Conservation (phyloP, 208 protist genomes). For the Leishmania mexicana region DNA sequence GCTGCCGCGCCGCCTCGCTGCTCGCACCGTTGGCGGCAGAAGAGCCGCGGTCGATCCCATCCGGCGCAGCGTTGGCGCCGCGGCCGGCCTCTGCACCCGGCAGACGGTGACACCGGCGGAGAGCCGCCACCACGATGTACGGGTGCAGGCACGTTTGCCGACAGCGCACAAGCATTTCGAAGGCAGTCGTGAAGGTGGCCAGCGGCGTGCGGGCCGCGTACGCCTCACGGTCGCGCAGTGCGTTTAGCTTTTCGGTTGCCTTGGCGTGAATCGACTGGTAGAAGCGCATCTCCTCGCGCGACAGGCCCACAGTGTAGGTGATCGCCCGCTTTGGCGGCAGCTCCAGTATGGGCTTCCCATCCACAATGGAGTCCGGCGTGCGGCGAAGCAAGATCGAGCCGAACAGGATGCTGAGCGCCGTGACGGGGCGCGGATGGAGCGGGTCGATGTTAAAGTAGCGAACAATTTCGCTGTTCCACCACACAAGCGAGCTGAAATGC, state of each 20-base stretch:
- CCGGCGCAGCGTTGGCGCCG: neutral
- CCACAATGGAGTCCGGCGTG: constrained; percentile 51
- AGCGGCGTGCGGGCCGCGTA: constrained; percentile 20
- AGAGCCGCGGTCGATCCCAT: neutral
- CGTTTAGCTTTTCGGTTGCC: constrained; percentile 54
- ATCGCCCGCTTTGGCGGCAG: constrained; percentile 45
- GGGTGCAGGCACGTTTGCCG: constrained; percentile 86
- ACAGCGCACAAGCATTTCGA: constrained; percentile 88
- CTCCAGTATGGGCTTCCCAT: constrained; percentile 47
- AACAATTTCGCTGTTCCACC: constrained; percentile 78
- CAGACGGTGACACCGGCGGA: constrained; percentile 37
- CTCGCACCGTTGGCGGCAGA: neutral
- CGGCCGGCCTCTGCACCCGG: neutral
- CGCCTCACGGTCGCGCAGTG: constrained; percentile 19
- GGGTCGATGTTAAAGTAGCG: constrained; percentile 48
- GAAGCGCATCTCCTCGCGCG: constrained; percentile 43
- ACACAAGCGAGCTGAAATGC: constrained; percentile 53
- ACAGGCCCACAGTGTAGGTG: constrained; percentile 40
- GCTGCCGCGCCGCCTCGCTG: constrained; percentile 6
- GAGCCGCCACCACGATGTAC: constrained; percentile 74
- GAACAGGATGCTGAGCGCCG: constrained; percentile 59
- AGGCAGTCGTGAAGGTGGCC: constrained; percentile 59
- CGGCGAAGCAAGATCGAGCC: constrained; percentile 62
- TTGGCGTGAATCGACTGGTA: constrained; percentile 53
- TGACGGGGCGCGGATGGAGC: constrained; percentile 48